These are phyloP conservation scores for Adiantum capillusveneris DNA, from an alignment of 75 land plant genomes.

Conservation along the genomic window DNA sequence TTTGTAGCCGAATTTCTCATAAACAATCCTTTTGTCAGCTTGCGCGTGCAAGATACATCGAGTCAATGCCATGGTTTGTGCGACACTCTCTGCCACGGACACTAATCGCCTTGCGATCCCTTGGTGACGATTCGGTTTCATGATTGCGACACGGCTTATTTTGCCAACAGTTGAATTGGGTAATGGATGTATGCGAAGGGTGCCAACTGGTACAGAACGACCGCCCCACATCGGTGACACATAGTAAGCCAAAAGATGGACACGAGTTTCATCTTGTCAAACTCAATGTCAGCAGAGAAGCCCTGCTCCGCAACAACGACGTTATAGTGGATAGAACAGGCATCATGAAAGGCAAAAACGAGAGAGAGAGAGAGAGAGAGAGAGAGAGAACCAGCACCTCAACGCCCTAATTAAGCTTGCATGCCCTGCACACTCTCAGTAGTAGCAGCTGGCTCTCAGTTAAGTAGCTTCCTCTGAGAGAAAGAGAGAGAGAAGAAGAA, in stretches of 20 bases:
- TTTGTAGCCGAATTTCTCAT: constrained; percentile 3
- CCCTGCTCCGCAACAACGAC: constrained; percentile 6
- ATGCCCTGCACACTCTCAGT: too few relatives aligned
- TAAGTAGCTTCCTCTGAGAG: too few relatives aligned
- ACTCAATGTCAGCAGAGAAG: not conserved
- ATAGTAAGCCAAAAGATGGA: constrained; percentile 5
- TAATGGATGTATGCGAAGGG: not conserved
- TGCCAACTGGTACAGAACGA: constrained; percentile 3
- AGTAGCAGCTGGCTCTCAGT: too few relatives aligned
- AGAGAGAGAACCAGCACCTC: too few relatives aligned
- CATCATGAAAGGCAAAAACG: constrained; percentile 6
- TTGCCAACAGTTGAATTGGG: constrained; percentile 1
- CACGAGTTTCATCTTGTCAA: constrained; percentile 8
- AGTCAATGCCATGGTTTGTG: constrained; percentile 1
- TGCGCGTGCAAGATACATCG: not conserved
- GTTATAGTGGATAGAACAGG: constrained; percentile 4
- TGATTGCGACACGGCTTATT: not conserved
- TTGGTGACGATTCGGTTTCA: constrained; percentile 3
- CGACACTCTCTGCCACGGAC: not conserved
- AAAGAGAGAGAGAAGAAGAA: too few relatives aligned
- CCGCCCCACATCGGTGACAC: constrained; percentile 5
- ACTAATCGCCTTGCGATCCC: constrained; percentile 1
- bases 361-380: too few relatives aligned
- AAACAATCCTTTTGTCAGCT: not conserved
- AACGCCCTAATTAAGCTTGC: too few relatives aligned